phyloP scores from a whole-genome alignment of 495 filamentous ascomycete species.

The Baudoinia panamericana region DNA sequence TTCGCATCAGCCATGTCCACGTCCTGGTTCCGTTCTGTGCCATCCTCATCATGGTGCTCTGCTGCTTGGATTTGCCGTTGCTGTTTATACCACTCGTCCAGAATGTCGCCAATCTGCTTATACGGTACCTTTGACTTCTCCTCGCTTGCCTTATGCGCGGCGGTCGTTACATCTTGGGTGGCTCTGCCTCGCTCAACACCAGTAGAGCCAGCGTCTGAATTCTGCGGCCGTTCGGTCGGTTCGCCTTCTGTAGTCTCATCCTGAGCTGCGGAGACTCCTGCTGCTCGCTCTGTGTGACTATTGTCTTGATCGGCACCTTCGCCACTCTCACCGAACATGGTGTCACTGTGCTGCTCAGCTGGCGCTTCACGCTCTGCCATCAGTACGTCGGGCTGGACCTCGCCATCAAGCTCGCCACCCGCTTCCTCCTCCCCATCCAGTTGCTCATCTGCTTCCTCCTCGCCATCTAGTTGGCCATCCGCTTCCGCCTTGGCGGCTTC shows the following conservation, averaged over 20 bases:
- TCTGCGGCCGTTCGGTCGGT: conserved; percentile 15
- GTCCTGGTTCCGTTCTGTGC: conserved; percentile 31
- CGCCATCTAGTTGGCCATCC: conserved; percentile 1
- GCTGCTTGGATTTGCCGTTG: conserved; percentile 65
- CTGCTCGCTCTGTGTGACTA: conserved; percentile 1
- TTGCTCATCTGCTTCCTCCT: conserved; percentile 25
- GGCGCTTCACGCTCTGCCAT: conserved; percentile 21
- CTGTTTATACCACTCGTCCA: conserved; percentile 85
- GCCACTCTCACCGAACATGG: conserved; percentile 2
- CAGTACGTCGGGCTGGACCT: conserved; percentile 17
- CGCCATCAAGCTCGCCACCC: conserved; percentile 28
- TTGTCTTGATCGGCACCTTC: conserved; percentile 1
- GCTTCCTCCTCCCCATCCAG: conserved; percentile 33
- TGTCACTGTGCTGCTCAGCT: conserved; percentile 16
- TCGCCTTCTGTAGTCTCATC: neutral
- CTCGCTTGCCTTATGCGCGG: conserved; percentile 7
- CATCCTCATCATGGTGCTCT: conserved; percentile 45
- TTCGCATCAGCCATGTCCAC: conserved; percentile 57
- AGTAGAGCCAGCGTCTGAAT: conserved; percentile 4
- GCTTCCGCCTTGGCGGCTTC: neutral
- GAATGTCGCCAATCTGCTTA: conserved; percentile 80
- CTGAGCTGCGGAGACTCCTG: neutral
- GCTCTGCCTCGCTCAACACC: neutral
- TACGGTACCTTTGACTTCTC: conserved; percentile 44
- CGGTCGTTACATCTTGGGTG: neutral